Percentiles rank a stretch among this genome's conserved stretches.
These are phyloP conservation scores for Starmerella sp. DNA, from an alignment of 805 yeast genomes.

Conservation along the genomic window DNA sequence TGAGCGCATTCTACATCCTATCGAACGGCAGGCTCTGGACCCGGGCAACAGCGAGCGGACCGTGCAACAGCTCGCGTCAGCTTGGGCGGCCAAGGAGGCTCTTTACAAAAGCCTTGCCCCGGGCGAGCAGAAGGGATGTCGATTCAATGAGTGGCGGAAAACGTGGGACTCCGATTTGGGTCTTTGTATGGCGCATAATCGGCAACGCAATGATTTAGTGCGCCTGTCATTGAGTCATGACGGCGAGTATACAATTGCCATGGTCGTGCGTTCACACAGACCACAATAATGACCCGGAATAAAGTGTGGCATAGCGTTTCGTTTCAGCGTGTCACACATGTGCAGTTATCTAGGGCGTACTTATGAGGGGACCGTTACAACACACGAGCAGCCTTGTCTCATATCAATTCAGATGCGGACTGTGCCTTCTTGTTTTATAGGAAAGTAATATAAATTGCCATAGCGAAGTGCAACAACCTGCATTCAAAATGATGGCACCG, in stretches of 20 bases:
- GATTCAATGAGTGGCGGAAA: conserved; percentile 41
- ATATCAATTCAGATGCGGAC: too few relatives aligned
- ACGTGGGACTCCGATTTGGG: conserved; percentile 9
- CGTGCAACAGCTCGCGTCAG: conserved; percentile 37
- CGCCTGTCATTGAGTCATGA: conserved; percentile 55
- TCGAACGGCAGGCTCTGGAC: conserved; percentile 27
- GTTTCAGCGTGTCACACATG: too few relatives aligned
- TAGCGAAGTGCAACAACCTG: too few relatives aligned
- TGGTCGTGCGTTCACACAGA: conserved; percentile 8
- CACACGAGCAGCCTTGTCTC: too few relatives aligned
- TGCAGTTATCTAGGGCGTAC: too few relatives aligned
- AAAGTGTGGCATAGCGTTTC: too few relatives aligned
- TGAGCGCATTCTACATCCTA: conserved; percentile 41
- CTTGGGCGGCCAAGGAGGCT: conserved; percentile 73
- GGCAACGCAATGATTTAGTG: conserved; percentile 36
- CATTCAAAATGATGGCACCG: too few relatives aligned
- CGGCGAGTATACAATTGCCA: conserved; percentile 44
- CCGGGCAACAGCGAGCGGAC: background rate
- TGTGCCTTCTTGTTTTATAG: too few relatives aligned
- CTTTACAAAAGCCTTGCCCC: conserved; percentile 47
- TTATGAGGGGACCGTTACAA: too few relatives aligned
- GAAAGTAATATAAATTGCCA: too few relatives aligned
- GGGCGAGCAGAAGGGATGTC: conserved; percentile 41
- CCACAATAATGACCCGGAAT: too few relatives aligned
- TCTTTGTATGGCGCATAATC: conserved; percentile 16